Conservation (phyloP, 306 rosid species). For the Potentilla sterilis region DNA sequence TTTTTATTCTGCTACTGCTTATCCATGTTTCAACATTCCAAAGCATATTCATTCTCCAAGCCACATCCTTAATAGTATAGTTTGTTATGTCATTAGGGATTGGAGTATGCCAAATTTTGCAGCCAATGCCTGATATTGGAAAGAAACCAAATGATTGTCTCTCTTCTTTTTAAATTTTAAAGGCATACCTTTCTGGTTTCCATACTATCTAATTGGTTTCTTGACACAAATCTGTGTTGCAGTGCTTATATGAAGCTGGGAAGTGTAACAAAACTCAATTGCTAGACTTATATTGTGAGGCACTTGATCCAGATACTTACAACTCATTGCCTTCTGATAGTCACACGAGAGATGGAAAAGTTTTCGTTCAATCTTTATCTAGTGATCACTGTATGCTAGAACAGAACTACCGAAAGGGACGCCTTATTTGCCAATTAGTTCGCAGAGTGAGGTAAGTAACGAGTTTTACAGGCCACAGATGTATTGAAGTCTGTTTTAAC, state of each 20-base stretch:
- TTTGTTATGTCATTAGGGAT: not conserved
- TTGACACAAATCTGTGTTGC: conserved; percentile 28
- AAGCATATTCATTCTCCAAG: not conserved
- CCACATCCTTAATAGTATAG: not conserved
- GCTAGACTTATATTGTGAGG: conserved; percentile 81
- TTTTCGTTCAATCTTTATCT: conserved; percentile 36
- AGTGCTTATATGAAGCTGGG: conserved; percentile 92
- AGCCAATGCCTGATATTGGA: not conserved
- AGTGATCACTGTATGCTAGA: conserved; percentile 37
- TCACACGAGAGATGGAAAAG: conserved; percentile 37
- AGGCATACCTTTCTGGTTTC: not conserved
- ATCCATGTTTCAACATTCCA: not conserved
- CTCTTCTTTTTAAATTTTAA: not conserved
- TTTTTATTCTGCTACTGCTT: conserved; percentile 1
- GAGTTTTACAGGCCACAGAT: conserved; percentile 7
- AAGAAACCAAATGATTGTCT: not conserved
- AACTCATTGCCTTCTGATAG: conserved; percentile 35
- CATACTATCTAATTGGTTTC: conserved; percentile 22
- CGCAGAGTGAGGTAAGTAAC: conserved; percentile 68
- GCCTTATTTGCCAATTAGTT: conserved; percentile 49
- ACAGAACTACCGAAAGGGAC: conserved; percentile 42
- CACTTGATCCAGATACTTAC: conserved; percentile 61
- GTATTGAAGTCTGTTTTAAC: conserved; percentile 11
- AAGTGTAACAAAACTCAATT: conserved; percentile 53
- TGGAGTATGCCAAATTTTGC: not conserved